Conservation (phyloP, 495 filamentous ascomycete genomes). For the Letharia lupina region DNA sequence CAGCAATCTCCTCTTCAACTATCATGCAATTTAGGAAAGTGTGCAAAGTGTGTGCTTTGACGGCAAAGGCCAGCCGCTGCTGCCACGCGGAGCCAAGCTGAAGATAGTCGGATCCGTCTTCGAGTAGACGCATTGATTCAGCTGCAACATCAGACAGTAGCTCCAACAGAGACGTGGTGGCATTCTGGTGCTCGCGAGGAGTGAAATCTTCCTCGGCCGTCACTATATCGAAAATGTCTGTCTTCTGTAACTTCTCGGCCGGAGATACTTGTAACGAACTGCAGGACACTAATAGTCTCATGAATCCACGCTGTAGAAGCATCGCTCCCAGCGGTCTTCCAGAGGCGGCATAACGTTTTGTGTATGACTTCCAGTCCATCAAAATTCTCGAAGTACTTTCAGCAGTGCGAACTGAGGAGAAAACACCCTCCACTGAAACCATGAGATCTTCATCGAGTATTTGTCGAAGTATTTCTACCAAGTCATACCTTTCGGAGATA, state of each 20-base stretch:
- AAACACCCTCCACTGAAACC: slow-evolving; percentile 72
- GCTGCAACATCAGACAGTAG: slow-evolving; percentile 63
- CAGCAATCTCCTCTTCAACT: slow-evolving; percentile 68
- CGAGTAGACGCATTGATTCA: slow-evolving; percentile 76
- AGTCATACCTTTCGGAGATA: slow-evolving; percentile 54
- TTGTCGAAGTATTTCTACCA: slow-evolving; percentile 59
- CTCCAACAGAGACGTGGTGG: slow-evolving; percentile 45
- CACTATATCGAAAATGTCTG: slow-evolving; percentile 68
- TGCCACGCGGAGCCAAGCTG: slow-evolving; percentile 78
- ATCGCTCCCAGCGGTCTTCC: slow-evolving; percentile 85
- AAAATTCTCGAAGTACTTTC: slow-evolving; percentile 40
- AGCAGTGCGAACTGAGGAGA: slow-evolving; percentile 73
- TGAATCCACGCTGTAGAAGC: slow-evolving; percentile 78
- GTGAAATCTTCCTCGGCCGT: slow-evolving; percentile 38
- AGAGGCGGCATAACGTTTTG: slow-evolving; percentile 69
- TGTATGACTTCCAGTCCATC: slow-evolving; percentile 71
- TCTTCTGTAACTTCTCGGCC: slow-evolving; percentile 46
- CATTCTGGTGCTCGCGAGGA: slow-evolving; percentile 40
- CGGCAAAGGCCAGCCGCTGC: slow-evolving; percentile 74
- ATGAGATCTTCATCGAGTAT: slow-evolving; percentile 77
- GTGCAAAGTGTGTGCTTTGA: slow-evolving; percentile 73
- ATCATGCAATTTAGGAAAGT: slow-evolving; percentile 78
- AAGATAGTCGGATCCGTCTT: slow-evolving; percentile 81
- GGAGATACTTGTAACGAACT: slow-evolving; percentile 63
- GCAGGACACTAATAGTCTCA: slow-evolving; percentile 69